Evolutionary conservation across 257 asterid species (phyloP).

Genomic region (Nicotiana otophora): DNA sequence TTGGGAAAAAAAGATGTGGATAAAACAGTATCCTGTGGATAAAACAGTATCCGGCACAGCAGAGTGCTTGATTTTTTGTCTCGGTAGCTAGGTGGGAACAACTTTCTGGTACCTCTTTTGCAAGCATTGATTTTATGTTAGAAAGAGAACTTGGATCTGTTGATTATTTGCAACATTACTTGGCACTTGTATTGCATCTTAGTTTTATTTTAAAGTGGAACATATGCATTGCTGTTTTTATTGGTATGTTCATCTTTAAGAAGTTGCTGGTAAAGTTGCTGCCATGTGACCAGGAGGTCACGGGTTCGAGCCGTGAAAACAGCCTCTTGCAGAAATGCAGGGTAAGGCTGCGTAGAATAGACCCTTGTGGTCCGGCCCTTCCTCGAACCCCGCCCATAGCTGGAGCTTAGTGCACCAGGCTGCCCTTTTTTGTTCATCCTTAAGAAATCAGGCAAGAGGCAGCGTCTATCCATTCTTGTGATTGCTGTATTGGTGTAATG

Average conservation of each 20-base stretch:
- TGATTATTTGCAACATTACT: not conserved
- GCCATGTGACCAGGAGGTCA: too few species aligned
- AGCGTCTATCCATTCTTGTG: not conserved
- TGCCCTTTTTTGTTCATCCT: not conserved
- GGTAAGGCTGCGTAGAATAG: too few species aligned
- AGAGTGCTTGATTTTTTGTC: not conserved
- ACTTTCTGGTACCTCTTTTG: not conserved
- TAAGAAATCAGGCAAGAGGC: not conserved
- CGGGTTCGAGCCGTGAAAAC: too few species aligned
- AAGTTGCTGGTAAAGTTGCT: too few species aligned
- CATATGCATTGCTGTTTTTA: not conserved
- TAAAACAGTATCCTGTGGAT: not conserved
- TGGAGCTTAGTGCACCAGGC: too few species aligned
- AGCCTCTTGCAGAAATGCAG: too few species aligned
- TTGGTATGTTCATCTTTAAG: not conserved
- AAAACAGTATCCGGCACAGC: not conserved
- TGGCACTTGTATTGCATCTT: not conserved
- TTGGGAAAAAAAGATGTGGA: not conserved
- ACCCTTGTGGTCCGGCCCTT: too few species aligned
- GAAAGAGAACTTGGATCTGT: not conserved
- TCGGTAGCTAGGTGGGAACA: not conserved
- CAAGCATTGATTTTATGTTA: not conserved
- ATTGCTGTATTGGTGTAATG: not conserved
- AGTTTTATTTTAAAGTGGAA: not conserved
- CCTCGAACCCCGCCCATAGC: too few species aligned